Conservation (phyloP, 2,329 filamentous ascomycete species). For the Colletotrichum zoysiae region DNA sequence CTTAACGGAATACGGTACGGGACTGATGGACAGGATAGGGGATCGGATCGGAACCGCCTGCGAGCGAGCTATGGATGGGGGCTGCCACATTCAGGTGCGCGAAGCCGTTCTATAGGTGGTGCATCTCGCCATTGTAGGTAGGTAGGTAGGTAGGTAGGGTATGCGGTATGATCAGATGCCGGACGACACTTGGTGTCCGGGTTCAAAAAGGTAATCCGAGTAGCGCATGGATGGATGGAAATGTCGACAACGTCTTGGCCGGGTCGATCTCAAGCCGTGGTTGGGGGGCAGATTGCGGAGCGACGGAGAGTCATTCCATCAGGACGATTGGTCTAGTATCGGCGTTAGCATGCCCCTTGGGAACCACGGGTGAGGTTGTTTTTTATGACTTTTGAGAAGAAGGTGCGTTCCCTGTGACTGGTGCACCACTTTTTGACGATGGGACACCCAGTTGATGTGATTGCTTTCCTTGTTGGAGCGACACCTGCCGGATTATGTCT, state of each 20-base stretch:
- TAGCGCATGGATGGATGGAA: slow-evolving; percentile 1
- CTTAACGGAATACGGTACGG: slow-evolving; percentile 15
- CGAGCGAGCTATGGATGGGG: neutral
- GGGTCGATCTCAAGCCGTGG: slow-evolving; percentile 1
- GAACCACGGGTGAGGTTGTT: neutral
- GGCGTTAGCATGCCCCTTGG: slow-evolving; percentile 13
- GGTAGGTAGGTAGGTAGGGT: neutral
- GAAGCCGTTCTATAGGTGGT: slow-evolving; percentile 25
- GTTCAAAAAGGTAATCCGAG: neutral
- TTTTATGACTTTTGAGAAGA: slow-evolving; percentile 25
- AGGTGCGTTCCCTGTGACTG: slow-evolving; percentile 9
- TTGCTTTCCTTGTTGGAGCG: slow-evolving; percentile 8
- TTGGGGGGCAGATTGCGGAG: slow-evolving; percentile 19
- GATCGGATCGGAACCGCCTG: slow-evolving; percentile 1
- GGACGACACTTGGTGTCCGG: neutral
- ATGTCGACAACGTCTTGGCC: neutral
- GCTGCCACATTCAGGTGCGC: slow-evolving; percentile 25
- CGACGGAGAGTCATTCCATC: slow-evolving; percentile 35
- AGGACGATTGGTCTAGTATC: slow-evolving; percentile 15
- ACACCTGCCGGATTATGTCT: slow-evolving; percentile 31
- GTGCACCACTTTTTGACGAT: neutral
- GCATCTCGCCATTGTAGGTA: slow-evolving; percentile 2
- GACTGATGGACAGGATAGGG: slow-evolving; percentile 1
- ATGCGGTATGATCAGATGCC: slow-evolving; percentile 9
- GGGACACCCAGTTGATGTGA: neutral